Conservation (phyloP, 306 rosid genomes). For the Malus fusca region DNA sequence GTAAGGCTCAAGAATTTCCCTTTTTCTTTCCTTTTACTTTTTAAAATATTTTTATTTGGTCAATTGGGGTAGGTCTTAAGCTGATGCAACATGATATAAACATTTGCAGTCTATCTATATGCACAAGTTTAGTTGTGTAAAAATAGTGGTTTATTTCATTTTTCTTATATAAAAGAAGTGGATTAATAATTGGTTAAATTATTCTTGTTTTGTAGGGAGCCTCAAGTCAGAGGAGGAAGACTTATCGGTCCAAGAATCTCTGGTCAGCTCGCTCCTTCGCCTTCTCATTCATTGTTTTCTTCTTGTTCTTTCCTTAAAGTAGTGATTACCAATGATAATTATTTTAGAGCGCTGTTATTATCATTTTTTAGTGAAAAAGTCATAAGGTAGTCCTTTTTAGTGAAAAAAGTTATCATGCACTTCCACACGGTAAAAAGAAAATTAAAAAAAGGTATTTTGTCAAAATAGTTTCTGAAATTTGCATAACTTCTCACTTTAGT, state of each 20-base stretch:
- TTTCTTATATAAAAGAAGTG: background rate
- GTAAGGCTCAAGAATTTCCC: slow-evolving; percentile 24
- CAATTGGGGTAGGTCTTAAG: background rate
- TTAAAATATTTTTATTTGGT: background rate
- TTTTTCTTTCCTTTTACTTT: background rate
- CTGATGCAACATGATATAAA: too few relatives aligned
- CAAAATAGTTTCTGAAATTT: too few relatives aligned
- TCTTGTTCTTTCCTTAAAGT: background rate
- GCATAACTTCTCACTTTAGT: too few relatives aligned
- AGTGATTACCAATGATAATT: too few relatives aligned
- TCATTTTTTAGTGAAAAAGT: too few relatives aligned
- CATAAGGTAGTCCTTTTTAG: too few relatives aligned
- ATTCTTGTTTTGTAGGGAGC: slow-evolving; percentile 25
- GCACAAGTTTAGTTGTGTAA: background rate
- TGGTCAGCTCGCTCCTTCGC: background rate
- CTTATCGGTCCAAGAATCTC: slow-evolving; percentile 18
- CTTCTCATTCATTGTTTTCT: background rate
- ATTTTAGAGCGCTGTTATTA: too few relatives aligned
- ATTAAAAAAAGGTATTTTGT: too few relatives aligned
- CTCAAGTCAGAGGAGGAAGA: slow-evolving; percentile 19
- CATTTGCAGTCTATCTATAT: too few relatives aligned
- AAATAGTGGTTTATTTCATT: background rate
- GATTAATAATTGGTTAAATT: background rate
- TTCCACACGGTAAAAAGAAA: too few relatives aligned
- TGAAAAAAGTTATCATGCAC: background rate